A percentile compares a stretch with the other conserved stretches of the same genome.
Conservation (phyloP, 2,329 filamentous ascomycete genomes). For the Fonsecaea pedrosoi region DNA sequence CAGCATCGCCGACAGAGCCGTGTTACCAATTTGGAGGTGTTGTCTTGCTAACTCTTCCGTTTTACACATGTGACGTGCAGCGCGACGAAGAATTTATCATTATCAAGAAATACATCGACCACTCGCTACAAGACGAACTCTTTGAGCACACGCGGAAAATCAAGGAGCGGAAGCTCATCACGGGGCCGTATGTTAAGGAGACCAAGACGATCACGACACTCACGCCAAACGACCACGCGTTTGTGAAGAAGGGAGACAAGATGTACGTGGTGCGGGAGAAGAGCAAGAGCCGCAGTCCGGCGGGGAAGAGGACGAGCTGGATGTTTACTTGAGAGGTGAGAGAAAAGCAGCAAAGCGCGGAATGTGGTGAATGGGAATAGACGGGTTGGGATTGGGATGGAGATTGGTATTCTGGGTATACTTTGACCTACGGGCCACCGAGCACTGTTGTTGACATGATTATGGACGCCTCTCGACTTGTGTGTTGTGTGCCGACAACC, state of each 20-base stretch:
- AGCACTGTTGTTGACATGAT: neutral
- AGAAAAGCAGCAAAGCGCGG: neutral
- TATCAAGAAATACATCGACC: slow-evolving; percentile 75
- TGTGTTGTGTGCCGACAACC: neutral
- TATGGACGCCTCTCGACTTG: neutral
- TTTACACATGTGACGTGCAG: slow-evolving; percentile 48
- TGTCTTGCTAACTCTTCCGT: slow-evolving; percentile 25
- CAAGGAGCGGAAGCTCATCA: slow-evolving; percentile 47
- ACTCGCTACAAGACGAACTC: slow-evolving; percentile 73
- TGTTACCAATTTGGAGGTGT: neutral
- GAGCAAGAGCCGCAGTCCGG: slow-evolving; percentile 40
- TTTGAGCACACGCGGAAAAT: slow-evolving; percentile 71
- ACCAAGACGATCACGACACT: slow-evolving; percentile 38
- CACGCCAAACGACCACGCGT: slow-evolving; percentile 31
- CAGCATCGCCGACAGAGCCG: neutral
- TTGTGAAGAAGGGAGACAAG: slow-evolving; percentile 51
- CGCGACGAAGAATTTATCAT: slow-evolving; percentile 71
- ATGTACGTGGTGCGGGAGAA: slow-evolving; percentile 57
- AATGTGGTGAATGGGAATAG: neutral
- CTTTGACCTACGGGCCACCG: neutral
- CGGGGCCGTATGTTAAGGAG: slow-evolving; percentile 37
- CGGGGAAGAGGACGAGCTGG: slow-evolving; percentile 31
- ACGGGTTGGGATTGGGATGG: neutral
- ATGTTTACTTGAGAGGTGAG: slow-evolving; percentile 34
- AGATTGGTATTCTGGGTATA: neutral